Evolutionary conservation across 2,329 filamentous ascomycete genomes (phyloP).

Genomic region (Fusarium papillatum): DNA sequence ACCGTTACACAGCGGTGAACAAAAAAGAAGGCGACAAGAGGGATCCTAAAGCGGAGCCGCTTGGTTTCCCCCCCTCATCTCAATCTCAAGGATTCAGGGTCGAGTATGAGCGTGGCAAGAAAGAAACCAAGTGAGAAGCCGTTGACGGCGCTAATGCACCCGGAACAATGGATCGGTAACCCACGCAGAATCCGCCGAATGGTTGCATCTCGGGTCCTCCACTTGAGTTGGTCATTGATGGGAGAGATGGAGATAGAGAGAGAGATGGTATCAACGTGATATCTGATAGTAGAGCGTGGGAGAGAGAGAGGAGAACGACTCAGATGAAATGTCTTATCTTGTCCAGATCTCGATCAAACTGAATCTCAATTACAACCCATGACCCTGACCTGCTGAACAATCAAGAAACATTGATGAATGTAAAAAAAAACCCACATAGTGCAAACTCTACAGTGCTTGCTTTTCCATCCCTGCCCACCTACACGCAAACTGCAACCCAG

Average conservation of each 20-base stretch:
- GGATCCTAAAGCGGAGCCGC: background rate
- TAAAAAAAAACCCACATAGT: background rate
- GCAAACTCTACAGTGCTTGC: background rate
- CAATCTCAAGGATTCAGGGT: background rate
- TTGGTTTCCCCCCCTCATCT: background rate
- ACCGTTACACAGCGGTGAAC: conserved; percentile 25
- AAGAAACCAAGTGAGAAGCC: background rate
- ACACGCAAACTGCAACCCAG: background rate
- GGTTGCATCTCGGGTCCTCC: conserved; percentile 1
- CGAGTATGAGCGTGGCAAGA: background rate
- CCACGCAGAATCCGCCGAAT: conserved; percentile 24
- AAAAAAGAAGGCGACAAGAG: background rate
- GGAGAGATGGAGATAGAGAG: background rate
- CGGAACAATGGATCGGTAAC: conserved; percentile 38
- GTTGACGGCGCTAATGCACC: conserved; percentile 31
- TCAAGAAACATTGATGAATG: background rate
- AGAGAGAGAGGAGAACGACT: background rate
- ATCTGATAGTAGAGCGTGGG: background rate
- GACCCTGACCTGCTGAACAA: background rate
- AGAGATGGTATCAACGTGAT: background rate
- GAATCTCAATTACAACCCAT: background rate
- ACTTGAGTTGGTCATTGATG: background rate
- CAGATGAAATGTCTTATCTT: background rate
- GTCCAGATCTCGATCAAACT: background rate
- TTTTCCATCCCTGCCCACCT: background rate